phyloP scores from a whole-genome alignment of 1,284 basidiomycete species.

The Schizophyllum commune region DNA sequence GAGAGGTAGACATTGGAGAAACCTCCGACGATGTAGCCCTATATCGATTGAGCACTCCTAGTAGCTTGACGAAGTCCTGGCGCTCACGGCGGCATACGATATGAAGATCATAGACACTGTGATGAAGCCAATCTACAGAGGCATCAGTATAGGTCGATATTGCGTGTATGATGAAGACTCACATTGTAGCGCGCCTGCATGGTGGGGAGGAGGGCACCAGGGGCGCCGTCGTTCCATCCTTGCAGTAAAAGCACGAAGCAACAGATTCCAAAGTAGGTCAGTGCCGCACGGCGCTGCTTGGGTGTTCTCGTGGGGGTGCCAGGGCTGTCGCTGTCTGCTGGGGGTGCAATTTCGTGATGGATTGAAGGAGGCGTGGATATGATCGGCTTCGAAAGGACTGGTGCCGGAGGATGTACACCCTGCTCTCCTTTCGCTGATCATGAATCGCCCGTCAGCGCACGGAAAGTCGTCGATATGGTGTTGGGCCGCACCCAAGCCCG shows the following conservation, averaged over 20 bases:
- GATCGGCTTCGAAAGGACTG: no score
- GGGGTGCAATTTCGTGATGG: no score
- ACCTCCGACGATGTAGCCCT: conserved; percentile 1
- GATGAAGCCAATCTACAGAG: conserved; percentile 7
- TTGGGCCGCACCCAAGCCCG: no score
- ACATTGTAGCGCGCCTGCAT: conserved; percentile 9
- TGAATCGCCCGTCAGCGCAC: conserved; percentile 32
- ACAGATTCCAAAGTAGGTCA: neutral
- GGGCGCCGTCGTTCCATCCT: conserved; percentile 11
- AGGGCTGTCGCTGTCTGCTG: no score
- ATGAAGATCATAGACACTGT: conserved; percentile 11
- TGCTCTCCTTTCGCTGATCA: conserved; percentile 7
- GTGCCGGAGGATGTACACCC: no score
- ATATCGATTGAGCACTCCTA: neutral
- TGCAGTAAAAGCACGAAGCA: conserved; percentile 21
- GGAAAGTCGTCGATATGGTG: no score
- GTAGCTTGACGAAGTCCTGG: neutral
- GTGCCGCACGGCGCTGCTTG: neutral
- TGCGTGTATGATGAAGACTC: neutral
- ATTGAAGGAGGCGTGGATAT: conserved; percentile 9
- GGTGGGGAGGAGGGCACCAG: conserved; percentile 7
- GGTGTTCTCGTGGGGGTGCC: neutral
- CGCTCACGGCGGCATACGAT: conserved; percentile 9
- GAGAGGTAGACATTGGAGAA: conserved; percentile 6
- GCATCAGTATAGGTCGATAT: neutral